These are phyloP conservation scores for Penicillium sp. DNA, from an alignment of 2,329 filamentous ascomycete species.

Conservation along the genomic window DNA sequence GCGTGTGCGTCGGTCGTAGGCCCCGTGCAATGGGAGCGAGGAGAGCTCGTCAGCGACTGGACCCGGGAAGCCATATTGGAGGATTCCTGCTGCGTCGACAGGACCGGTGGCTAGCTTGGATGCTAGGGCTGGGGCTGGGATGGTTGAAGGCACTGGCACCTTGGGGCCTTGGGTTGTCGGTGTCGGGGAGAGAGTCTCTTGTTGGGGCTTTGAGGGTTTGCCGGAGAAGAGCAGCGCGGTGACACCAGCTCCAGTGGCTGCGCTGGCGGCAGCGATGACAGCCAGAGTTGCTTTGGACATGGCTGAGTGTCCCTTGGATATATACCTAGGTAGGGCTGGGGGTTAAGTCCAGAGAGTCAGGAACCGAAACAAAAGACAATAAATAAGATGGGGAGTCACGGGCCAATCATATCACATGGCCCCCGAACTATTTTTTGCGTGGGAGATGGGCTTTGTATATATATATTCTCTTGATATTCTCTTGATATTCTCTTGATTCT, in stretches of 20 bases:
- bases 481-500: neutral
- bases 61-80: conserved; percentile 88
- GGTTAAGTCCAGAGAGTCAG: conserved; percentile 1
- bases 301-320: conserved; percentile 24
- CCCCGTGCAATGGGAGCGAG: conserved; percentile 74
- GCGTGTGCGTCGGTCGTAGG: conserved; percentile 83
- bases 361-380: conserved; percentile 9
- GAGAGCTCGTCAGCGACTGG: conserved; percentile 79
- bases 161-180: conserved; percentile 27
- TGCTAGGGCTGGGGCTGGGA: conserved; percentile 23
- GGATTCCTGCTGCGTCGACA: conserved; percentile 72
- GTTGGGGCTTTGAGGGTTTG: conserved; percentile 33
- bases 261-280: conserved; percentile 71
- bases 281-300: conserved; percentile 80
- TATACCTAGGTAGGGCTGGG: neutral
- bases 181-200: conserved; percentile 28
- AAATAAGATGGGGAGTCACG: conserved; percentile 14
- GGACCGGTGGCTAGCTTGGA: conserved; percentile 35
- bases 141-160: conserved; percentile 30
- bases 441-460: neutral
- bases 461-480: neutral
- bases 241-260: conserved; percentile 70
- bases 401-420: conserved; percentile 25
- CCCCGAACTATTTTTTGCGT: neutral
- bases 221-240: conserved; percentile 67